These are phyloP conservation scores for Pythium graminicola DNA, from an alignment of 352 stramenopile species.

Conservation along the genomic window DNA sequence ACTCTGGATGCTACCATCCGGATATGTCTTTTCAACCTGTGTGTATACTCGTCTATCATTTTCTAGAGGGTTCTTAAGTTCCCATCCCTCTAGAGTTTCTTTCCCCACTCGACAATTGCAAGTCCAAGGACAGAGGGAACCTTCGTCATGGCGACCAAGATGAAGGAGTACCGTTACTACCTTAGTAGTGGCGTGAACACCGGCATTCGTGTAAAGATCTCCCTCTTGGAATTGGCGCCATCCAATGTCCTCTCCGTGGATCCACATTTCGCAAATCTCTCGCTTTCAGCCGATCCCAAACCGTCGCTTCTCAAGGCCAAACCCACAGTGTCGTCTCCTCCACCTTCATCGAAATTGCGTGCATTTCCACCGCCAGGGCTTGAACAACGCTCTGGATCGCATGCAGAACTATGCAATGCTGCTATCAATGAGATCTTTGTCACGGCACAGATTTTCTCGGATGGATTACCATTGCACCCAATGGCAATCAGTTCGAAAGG, in stretches of 20 bases:
- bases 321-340: background rate
- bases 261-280: conserved; percentile 8
- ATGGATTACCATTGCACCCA: conserved; percentile 71
- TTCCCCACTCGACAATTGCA: background rate
- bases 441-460: conserved; percentile 83
- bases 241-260: conserved; percentile 14
- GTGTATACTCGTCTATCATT: background rate
- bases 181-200: conserved; percentile 79
- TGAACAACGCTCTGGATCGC: conserved; percentile 49
- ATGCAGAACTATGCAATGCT: conserved; percentile 76
- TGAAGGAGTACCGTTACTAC: conserved; percentile 88
- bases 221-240: conserved; percentile 62
- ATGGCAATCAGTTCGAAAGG: conserved; percentile 84
- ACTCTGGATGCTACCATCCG: background rate
- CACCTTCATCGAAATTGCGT: conserved; percentile 9
- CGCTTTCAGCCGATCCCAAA: conserved; percentile 18
- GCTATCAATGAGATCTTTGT: conserved; percentile 83
- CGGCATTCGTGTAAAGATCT: conserved; percentile 77
- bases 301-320: background rate
- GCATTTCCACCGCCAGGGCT: conserved; percentile 35
- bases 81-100: background rate
- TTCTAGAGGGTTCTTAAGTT: background rate
- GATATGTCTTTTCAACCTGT: background rate
- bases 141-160: conserved; percentile 45
- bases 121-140: no score